A percentile compares a stretch with the other conserved stretches of the same genome.
These are phyloP conservation scores for Pyrus bretschneideri DNA, from an alignment of 306 rosid genomes.

Conservation along the genomic window DNA sequence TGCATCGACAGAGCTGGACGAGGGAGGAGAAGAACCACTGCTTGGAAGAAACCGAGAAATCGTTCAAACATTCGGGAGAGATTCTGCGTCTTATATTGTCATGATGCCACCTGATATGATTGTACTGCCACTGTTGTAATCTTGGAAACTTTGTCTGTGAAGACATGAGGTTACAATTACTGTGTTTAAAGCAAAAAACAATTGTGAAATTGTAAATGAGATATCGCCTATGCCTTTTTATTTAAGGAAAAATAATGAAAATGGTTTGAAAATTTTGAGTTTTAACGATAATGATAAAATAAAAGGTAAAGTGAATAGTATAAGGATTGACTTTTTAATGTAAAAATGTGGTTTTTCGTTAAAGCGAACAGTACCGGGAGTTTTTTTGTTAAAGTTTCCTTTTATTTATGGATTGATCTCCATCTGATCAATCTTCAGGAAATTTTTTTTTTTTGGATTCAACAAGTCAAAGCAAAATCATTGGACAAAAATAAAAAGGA, in stretches of 20 bases:
- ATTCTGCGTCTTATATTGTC: slow-evolving; percentile 86
- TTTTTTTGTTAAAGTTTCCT: too few species aligned
- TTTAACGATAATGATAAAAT: too few species aligned
- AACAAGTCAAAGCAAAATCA: too few species aligned
- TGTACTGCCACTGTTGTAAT: background rate
- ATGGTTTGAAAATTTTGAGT: too few species aligned
- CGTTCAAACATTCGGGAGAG: slow-evolving; percentile 83
- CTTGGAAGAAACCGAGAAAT: slow-evolving; percentile 90
- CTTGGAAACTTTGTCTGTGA: background rate
- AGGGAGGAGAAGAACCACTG: slow-evolving; percentile 95
- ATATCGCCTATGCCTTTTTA: background rate
- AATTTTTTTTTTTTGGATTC: background rate
- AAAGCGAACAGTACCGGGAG: too few species aligned
- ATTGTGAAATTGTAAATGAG: background rate
- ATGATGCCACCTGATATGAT: slow-evolving; percentile 13
- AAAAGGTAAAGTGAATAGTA: too few species aligned
- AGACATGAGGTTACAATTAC: background rate
- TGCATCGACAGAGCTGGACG: slow-evolving; percentile 63
- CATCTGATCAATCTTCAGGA: too few species aligned
- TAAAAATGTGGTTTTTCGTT: too few species aligned
- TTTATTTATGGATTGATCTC: background rate
- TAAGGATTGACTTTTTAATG: too few species aligned
- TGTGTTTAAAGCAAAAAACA: background rate
- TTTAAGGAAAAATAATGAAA: background rate
- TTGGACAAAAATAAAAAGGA: too few species aligned